A percentile compares a stretch with the other conserved stretches of the same genome.
These are phyloP conservation scores for Raddia guianensis DNA, from an alignment of 176 grass and related monocot species.

Conservation along the genomic window DNA sequence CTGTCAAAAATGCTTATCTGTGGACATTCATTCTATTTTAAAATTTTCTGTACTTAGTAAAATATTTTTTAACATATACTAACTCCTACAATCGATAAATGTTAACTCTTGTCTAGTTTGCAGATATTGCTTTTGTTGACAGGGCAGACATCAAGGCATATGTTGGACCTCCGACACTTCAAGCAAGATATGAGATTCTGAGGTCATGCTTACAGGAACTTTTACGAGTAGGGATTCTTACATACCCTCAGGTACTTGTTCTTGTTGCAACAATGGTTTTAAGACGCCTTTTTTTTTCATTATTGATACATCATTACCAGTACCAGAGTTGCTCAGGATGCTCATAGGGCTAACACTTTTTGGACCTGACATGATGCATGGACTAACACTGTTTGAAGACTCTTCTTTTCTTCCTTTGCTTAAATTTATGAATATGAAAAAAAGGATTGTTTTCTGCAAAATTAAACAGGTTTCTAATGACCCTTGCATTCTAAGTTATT, in stretches of 20 bases:
- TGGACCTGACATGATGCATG: not conserved
- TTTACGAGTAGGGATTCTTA: conserved; percentile 81
- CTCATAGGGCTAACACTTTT: not conserved
- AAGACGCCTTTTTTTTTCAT: not conserved
- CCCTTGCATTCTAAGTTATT: conserved; percentile 66
- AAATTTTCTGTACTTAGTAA: not conserved
- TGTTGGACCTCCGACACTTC: conserved; percentile 83
- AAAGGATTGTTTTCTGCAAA: conserved; percentile 4
- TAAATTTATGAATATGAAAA: not conserved
- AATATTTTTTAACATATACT: not conserved
- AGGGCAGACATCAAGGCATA: conserved; percentile 99
- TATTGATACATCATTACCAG: not conserved
- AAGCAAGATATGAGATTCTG: conserved; percentile 95
- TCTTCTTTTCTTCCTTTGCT: not conserved
- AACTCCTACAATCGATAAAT: conserved; percentile 26
- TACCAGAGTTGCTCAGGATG: not conserved
- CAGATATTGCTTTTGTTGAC: conserved; percentile 97
- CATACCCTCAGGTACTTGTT: conserved; percentile 56
- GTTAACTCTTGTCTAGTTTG: conserved; percentile 51
- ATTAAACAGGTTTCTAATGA: conserved; percentile 37
- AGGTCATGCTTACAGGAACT: conserved; percentile 97
- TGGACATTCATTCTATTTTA: not conserved
- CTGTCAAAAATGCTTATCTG: not conserved
- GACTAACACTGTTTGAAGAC: not conserved
- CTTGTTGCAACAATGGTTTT: conserved; percentile 25